Evolutionary conservation across 2,329 filamentous ascomycete genomes (phyloP), one percentile per base, ranked within the genome.

Genomic region (Sporothrix euskadiensis): DNA sequence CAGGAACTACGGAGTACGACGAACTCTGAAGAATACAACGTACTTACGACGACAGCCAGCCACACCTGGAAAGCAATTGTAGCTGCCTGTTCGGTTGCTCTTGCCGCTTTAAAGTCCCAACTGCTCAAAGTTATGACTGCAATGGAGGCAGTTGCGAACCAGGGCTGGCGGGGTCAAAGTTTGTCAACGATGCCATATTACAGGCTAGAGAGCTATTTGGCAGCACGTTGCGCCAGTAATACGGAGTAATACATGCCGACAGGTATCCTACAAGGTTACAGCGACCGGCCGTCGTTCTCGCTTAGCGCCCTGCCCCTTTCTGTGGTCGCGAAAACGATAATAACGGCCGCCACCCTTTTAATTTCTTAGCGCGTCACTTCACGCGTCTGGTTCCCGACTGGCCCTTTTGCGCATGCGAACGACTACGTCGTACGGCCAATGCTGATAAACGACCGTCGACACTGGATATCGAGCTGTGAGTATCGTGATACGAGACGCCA

Each of bases 311-410:
- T 26, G 10, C 52, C 52, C 9, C 9, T 22, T 54, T 47, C 19
- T 35, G 57, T 61, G 8, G 41, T 65, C 16, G 22, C 12, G 44
- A 52, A 39, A 49, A 47, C 63, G 63, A 66, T 41, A 44, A 49
- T 39, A 44, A 22, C 63, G 19, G 47, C 19, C 30, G n/a, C 16
- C 32, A 12, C 30, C 52, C 5, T n/a, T 32, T 61, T 71, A 57
- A 61, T 49, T 61, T 63, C 19, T 52, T 72, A 72, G 59, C 71
- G 71, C 71, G 78, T 83, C 49, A 76, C 8, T 78, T 87, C 8
- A 80, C 84, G 1, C 79, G 84, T 3, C 56, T 63, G 39, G 57
- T 69, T 39, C 65, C 35, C 14, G 35, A 65, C 14, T 10, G 61
- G 35, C 61, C 39, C 19, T 12, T 19, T 65, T 44, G 59, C 35